Evolutionary conservation across 345 rosid species (phyloP).

Genomic region (Syzygium aromaticum): DNA sequence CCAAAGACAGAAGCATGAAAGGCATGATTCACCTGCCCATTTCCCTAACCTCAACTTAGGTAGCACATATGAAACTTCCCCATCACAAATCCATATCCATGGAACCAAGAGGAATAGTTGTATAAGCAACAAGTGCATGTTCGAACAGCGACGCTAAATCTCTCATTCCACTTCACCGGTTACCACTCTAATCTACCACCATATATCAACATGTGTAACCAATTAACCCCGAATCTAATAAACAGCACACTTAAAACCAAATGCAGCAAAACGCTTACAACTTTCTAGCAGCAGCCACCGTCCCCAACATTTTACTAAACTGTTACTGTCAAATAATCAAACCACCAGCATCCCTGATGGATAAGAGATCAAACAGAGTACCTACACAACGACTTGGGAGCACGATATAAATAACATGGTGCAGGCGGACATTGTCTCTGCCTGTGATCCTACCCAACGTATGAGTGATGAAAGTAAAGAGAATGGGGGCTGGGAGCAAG

Average conservation of each 20-base stretch:
- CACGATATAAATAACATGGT: background rate
- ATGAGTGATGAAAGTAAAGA: background rate
- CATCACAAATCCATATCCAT: background rate
- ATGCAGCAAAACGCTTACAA: background rate
- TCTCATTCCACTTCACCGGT: background rate
- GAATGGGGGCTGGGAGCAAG: no score
- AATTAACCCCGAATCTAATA: background rate
- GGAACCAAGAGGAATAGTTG: background rate
- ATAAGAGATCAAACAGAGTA: background rate
- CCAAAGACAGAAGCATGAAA: background rate
- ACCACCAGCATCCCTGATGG: background rate
- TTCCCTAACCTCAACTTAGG: background rate
- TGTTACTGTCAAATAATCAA: background rate
- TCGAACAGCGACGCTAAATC: background rate
- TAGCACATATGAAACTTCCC: background rate
- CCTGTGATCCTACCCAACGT: background rate
- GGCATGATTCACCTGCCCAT: background rate
- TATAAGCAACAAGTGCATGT: background rate
- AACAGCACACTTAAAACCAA: background rate
- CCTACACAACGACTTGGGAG: background rate
- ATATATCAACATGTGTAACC: background rate
- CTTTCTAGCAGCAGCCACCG: background rate
- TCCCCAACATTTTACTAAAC: background rate
- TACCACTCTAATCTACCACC: background rate
- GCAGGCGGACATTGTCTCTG: background rate